A percentile compares a stretch with the other conserved stretches of the same genome.
phyloP scores from a whole-genome alignment of 306 rosid genomes.

The Vigna radiata region DNA sequence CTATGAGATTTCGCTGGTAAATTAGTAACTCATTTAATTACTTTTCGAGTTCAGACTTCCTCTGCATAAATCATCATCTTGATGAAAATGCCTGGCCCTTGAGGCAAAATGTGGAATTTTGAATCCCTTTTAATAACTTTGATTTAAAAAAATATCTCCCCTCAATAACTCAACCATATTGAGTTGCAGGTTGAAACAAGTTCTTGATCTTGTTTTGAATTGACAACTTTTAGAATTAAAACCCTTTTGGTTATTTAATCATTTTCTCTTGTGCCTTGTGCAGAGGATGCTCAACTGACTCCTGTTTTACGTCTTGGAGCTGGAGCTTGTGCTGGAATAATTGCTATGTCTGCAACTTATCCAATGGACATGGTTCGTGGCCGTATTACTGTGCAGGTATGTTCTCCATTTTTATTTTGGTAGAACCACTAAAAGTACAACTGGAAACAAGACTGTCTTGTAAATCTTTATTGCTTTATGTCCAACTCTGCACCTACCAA shows the following conservation, averaged over 20 bases:
- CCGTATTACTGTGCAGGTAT: slow-evolving; percentile 95
- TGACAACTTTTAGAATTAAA: neutral
- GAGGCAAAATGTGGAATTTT: neutral
- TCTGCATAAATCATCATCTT: neutral
- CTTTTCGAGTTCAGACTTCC: neutral
- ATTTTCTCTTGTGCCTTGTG: slow-evolving; percentile 45
- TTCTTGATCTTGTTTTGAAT: neutral
- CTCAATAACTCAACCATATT: slow-evolving; percentile 4
- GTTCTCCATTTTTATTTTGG: slow-evolving; percentile 17
- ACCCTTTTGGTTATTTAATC: slow-evolving; percentile 21
- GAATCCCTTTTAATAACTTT: slow-evolving; percentile 9
- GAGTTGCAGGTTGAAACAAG: slow-evolving; percentile 17
- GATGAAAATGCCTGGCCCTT: neutral
- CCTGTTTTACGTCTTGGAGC: slow-evolving; percentile 97
- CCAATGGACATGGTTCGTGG: slow-evolving; percentile 99
- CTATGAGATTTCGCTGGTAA: neutral
- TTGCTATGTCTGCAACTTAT: slow-evolving; percentile 99
- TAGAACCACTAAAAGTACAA: too few relatives aligned
- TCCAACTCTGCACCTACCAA: too few relatives aligned
- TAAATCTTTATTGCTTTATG: too few relatives aligned
- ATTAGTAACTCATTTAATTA: neutral
- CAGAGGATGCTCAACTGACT: slow-evolving; percentile 95
- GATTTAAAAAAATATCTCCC: neutral
- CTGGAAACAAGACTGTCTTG: too few relatives aligned
- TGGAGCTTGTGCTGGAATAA: slow-evolving; percentile 99